phyloP scores from a whole-genome alignment of 345 rosid genomes.

The Gossypium thurberi region DNA sequence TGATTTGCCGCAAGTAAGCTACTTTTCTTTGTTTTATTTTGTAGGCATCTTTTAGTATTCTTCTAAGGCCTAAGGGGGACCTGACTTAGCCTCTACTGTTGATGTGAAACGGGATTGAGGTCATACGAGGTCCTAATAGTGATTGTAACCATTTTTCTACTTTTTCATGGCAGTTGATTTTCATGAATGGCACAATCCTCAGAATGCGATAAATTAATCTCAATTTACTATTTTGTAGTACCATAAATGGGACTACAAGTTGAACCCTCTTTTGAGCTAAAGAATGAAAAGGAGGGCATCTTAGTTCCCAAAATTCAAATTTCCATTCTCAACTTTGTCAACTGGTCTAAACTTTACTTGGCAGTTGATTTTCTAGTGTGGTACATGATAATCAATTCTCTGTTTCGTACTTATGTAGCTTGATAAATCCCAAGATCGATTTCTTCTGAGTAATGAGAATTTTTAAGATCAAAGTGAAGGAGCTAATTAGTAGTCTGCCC shows the following conservation, averaged over 20 bases:
- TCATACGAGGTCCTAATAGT: conserved; percentile 38
- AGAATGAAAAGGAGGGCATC: conserved; percentile 26
- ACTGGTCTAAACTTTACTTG: conserved; percentile 12
- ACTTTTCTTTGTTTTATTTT: background rate
- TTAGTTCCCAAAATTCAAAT: conserved; percentile 17
- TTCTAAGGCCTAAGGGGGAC: conserved; percentile 15
- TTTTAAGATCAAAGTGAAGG: no score
- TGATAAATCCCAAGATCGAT: background rate
- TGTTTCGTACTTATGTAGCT: background rate
- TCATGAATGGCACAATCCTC: conserved; percentile 20
- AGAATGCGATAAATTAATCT: background rate
- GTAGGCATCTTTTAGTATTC: background rate
- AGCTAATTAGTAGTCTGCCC: no score
- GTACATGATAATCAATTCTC: no score
- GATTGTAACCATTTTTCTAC: conserved; percentile 23
- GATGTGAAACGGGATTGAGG: conserved; percentile 23
- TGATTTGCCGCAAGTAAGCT: conserved; percentile 87
- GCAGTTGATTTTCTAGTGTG: conserved; percentile 27
- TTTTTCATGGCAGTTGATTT: conserved; percentile 22
- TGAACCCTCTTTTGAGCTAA: conserved; percentile 38
- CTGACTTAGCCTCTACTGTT: conserved; percentile 42
- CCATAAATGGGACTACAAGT: conserved; percentile 25
- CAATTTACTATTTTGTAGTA: background rate
- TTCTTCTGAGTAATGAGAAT: no score
- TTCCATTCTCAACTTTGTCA: conserved; percentile 30